Percentiles rank a stretch among this genome's conserved stretches.
Conservation (phyloP, 371 early-diverging fungal genomes). For the Nematocida major region DNA sequence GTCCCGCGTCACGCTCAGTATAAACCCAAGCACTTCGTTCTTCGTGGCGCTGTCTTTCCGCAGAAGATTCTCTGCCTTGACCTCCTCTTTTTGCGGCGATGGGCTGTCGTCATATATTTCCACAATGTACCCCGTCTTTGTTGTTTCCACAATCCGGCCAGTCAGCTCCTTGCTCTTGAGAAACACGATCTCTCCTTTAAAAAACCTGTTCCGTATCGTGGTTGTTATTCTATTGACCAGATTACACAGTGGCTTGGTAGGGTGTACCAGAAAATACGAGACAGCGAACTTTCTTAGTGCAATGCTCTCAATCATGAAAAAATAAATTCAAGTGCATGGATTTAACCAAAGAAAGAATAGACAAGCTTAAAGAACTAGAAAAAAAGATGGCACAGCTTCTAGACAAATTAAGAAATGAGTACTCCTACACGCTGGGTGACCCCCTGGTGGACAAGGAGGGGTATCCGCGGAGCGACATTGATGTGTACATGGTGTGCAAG, state of each 20-base stretch:
- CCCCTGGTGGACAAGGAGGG: slow-evolving; percentile 7
- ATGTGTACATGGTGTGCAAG: slow-evolving; percentile 16
- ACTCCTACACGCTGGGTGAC: slow-evolving; percentile 9
- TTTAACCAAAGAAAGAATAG: slow-evolving; percentile 1
- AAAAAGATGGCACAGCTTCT: slow-evolving; percentile 13
- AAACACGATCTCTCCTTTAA: slow-evolving; percentile 54
- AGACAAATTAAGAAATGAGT: not conserved
- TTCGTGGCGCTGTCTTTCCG: slow-evolving; percentile 38
- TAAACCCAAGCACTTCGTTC: slow-evolving; percentile 52
- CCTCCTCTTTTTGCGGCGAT: slow-evolving; percentile 33
- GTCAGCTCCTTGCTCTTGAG: slow-evolving; percentile 33
- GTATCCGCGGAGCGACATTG: slow-evolving; percentile 22
- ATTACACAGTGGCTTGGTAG: not conserved
- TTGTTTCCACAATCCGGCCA: slow-evolving; percentile 31
- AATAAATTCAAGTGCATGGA: not conserved
- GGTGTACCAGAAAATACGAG: slow-evolving; percentile 49
- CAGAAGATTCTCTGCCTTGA: slow-evolving; percentile 3
- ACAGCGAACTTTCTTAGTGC: slow-evolving; percentile 52
- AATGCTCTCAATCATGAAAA: slow-evolving; percentile 59
- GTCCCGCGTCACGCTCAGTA: slow-evolving; percentile 44
- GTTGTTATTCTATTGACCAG: slow-evolving; percentile 42
- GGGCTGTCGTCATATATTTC: slow-evolving; percentile 36
- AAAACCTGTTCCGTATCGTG: slow-evolving; percentile 38
- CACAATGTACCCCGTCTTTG: slow-evolving; percentile 42
- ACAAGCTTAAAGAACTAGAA: not conserved